Percentiles rank a stretch among this genome's conserved stretches.
phyloP scores from a whole-genome alignment of 495 filamentous ascomycete species.

The Podospora pseudopauciseta region DNA sequence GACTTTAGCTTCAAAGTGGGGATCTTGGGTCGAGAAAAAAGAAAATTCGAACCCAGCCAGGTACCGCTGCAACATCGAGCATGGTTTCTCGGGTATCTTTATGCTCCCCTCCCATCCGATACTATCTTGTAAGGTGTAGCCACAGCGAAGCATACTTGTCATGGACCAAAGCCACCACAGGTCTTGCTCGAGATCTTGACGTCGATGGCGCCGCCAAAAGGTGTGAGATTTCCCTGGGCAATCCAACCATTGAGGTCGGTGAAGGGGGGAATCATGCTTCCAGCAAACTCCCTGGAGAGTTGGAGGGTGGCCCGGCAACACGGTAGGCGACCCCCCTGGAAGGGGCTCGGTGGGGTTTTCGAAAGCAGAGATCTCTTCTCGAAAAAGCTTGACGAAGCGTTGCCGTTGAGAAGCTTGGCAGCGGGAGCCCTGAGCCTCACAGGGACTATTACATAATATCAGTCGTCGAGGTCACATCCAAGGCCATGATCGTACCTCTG shows the following conservation, averaged over 20 bases:
- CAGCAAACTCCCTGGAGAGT: background rate
- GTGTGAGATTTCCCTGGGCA: background rate
- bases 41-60: background rate
- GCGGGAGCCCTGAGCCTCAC: constrained; percentile 1
- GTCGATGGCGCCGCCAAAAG: background rate
- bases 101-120: background rate
- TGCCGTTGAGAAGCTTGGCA: constrained; percentile 3
- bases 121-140: background rate
- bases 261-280: background rate
- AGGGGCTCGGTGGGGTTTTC: background rate
- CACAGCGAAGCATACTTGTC: background rate
- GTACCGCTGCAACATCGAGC: background rate
- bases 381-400: constrained; percentile 3
- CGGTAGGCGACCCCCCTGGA: background rate
- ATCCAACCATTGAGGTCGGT: background rate
- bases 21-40: background rate
- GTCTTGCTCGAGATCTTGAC: too few relatives aligned
- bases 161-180: background rate
- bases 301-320: background rate
- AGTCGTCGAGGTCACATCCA: background rate
- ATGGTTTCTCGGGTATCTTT: background rate
- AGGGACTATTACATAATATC: constrained; percentile 1
- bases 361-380: background rate
- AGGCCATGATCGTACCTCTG: background rate
- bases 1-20: background rate